These are phyloP conservation scores for Globisporangium cylindrosporum DNA, from an alignment of 352 stramenopile species.

Conservation along the genomic window DNA sequence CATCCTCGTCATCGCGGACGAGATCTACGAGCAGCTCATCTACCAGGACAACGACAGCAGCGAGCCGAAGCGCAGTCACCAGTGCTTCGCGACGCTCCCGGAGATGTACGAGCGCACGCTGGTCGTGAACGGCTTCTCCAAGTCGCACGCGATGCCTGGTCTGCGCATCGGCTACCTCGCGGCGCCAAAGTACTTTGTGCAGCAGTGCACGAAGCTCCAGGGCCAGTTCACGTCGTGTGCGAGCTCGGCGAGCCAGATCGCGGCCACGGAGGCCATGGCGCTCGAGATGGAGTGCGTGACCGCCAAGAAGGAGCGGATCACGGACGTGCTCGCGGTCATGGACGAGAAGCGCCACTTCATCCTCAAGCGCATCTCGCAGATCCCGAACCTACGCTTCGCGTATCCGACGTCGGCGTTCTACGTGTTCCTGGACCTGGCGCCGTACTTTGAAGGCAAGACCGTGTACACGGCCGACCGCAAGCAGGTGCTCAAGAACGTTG, in stretches of 20 bases:
- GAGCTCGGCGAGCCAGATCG: conserved; percentile 90
- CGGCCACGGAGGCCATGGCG: conserved; percentile 86
- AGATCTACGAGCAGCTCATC: conserved; percentile 96
- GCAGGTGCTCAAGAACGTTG: conserved; percentile 35
- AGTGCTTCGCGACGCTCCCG: conserved; percentile 68
- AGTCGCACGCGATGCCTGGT: conserved; percentile 96
- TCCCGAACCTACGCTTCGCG: conserved; percentile 78
- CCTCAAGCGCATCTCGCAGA: conserved; percentile 73
- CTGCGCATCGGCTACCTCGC: conserved; percentile 93
- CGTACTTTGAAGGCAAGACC: conserved; percentile 70
- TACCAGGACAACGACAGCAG: conserved; percentile 66
- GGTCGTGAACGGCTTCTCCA: conserved; percentile 96
- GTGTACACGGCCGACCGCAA: conserved; percentile 27
- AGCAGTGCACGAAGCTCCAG: conserved; percentile 91
- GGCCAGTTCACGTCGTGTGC: conserved; percentile 95
- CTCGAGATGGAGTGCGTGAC: conserved; percentile 73
- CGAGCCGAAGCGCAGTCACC: conserved; percentile 47
- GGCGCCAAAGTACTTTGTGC: conserved; percentile 71
- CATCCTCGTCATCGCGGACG: conserved; percentile 89
- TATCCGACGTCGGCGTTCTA: conserved; percentile 95
- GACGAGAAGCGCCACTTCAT: conserved; percentile 92
- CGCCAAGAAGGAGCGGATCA: conserved; percentile 51
- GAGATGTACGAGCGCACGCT: conserved; percentile 91
- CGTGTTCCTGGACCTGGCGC: conserved; percentile 90
- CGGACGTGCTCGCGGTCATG: conserved; percentile 46